Conservation (phyloP, 2,329 filamentous ascomycete species). For the Massarina eburnea region DNA sequence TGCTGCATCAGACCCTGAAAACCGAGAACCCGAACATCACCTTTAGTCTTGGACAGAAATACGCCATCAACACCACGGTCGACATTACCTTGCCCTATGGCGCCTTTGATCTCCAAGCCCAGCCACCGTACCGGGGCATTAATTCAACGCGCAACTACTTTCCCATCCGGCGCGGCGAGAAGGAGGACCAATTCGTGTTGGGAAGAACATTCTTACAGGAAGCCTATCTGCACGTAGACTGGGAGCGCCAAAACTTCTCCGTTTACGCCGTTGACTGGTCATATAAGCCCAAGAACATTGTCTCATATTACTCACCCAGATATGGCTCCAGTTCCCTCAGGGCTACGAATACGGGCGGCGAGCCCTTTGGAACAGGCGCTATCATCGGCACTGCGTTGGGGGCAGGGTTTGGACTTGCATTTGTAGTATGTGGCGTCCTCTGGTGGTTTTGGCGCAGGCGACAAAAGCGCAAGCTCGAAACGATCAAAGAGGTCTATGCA, state of each 20-base stretch:
- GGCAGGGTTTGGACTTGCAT: conserved; percentile 35
- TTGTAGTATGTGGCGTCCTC: conserved; percentile 31
- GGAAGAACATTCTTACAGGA: conserved; percentile 72
- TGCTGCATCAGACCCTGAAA: conserved; percentile 55
- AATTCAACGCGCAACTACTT: conserved; percentile 67
- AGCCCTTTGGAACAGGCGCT: conserved; percentile 32
- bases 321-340: conserved; percentile 16
- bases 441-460: conserved; percentile 40
- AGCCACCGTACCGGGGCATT: conserved; percentile 55
- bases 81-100: conserved; percentile 52
- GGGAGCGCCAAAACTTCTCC: conserved; percentile 51
- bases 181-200: conserved; percentile 60
- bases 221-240: conserved; percentile 56
- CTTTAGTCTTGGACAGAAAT: conserved; percentile 45
- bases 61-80: conserved; percentile 39
- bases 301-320: conserved; percentile 36
- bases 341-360: conserved; percentile 2
- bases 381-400: conserved; percentile 51
- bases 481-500: conserved; percentile 27
- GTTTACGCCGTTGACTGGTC: conserved; percentile 45
- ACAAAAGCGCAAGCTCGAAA: conserved; percentile 20
- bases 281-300: conserved; percentile 28
- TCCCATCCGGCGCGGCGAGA: conserved; percentile 60
- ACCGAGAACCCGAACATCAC: conserved; percentile 47
- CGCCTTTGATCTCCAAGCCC: conserved; percentile 52